phyloP scores from a whole-genome alignment of 768 basidiomycete species.

The Panus rudis region DNA sequence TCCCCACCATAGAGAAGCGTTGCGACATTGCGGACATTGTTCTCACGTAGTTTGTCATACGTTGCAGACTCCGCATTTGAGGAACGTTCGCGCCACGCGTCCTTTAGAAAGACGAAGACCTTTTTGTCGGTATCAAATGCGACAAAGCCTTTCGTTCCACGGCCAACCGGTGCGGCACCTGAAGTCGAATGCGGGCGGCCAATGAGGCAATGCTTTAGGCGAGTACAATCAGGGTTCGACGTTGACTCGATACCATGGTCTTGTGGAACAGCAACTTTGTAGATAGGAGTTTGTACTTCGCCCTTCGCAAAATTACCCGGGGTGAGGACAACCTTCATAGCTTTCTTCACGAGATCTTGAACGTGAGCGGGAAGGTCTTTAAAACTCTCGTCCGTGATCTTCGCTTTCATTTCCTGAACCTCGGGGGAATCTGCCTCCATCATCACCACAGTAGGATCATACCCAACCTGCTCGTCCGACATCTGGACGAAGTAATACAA shows the following conservation, averaged over 20 bases:
- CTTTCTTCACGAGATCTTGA: no score
- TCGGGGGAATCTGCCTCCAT: no score
- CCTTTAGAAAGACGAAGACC: slow-evolving; percentile 10
- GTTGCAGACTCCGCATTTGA: neutral
- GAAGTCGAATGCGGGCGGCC: neutral
- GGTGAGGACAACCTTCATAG: no score
- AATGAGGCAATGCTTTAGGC: no score
- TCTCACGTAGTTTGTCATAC: neutral
- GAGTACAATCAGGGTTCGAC: no score
- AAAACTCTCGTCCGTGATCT: no score
- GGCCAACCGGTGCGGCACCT: slow-evolving; percentile 4
- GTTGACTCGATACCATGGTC: no score
- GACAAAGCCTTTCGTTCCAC: slow-evolving; percentile 7
- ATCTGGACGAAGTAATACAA: neutral
- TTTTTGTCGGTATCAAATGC: slow-evolving; percentile 3
- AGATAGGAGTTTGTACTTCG: no score
- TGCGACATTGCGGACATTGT: neutral
- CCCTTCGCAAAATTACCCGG: no score
- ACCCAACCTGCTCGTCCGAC: neutral
- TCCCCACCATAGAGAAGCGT: neutral
- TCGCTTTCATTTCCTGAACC: no score
- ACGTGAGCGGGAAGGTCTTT: no score
- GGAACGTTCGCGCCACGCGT: slow-evolving; percentile 7
- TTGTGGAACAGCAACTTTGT: no score
- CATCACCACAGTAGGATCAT: neutral